Evolutionary conservation across 78 protist genomes (phyloP), one percentile per base, ranked within the genome.

Genomic region (Isochrysis galbana): DNA sequence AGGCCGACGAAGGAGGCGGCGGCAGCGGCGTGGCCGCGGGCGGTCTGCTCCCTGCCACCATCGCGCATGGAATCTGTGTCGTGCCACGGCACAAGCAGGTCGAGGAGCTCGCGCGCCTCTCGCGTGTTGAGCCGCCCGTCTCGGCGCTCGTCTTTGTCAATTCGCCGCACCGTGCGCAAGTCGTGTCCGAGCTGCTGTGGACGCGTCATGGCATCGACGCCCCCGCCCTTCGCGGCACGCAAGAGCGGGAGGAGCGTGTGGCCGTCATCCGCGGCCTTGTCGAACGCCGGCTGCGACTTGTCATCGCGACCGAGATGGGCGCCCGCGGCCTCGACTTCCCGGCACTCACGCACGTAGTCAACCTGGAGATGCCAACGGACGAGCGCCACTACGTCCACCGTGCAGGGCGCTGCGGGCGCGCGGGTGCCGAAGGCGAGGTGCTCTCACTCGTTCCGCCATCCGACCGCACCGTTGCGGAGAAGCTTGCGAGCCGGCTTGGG

Each of bases 381-480:
- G 55, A 26, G 39, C 34, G 54, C 10, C 88, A 44, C 39, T 80
- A 80, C 88, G 88, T 80, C 39, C 88, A 80, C 38, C 88, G 88
- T 54, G 88, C 88, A 4, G 88, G 88, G 36, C 51, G 88, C 32
- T 39, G 47, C 44, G 84, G 84, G 32, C 84, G 84, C 84, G 84
- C 84, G 46, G 84, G 84, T 46, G 84, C 46, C 47, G 32, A 17
- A 17, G 84, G 84, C 45, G 23, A 17, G 19, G 84, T 77, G 34
- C 3, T 77, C 84, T 39, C 84, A 1, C 17, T 77, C 84, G 84
- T 77, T 17, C 32, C 84, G 23, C 84, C 34, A 22, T 2, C 7
- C 4, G 17, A 4, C 25, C n/a, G 17, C 34, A 2, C 22, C 41
- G 80, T 70, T 22, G 80, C 22, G 42, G 11, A 26, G 80, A 14